Percentiles rank a stretch among this genome's conserved stretches.
Evolutionary conservation across 345 rosid species (phyloP).

Genomic region (Dipteronia sinensis): DNA sequence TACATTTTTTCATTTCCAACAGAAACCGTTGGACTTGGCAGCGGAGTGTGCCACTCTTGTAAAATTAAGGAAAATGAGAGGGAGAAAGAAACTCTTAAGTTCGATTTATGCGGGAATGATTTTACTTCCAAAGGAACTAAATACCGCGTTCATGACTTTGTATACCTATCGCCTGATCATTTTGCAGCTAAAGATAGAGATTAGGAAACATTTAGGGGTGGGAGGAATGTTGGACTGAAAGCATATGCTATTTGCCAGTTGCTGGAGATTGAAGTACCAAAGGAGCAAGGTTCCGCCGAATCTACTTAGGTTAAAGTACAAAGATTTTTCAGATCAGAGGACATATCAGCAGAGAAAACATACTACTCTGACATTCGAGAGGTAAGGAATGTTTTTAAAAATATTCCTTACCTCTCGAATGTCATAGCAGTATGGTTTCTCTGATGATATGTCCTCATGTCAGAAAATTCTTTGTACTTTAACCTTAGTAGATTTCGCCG

Average conservation of each 20-base stretch:
- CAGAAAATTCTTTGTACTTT: conserved; percentile 57
- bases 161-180: conserved; percentile 43
- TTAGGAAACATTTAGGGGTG: conserved; percentile 45
- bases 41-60: too few relatives aligned
- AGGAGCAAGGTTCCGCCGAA: conserved; percentile 25
- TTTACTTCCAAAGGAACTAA: too few relatives aligned
- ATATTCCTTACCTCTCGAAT: conserved; percentile 52
- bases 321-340: conserved; percentile 68
- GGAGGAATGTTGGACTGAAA: conserved; percentile 59
- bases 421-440: conserved; percentile 64
- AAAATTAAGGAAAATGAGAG: too few relatives aligned
- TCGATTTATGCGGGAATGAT: conserved; percentile 13
- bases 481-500: conserved; percentile 40
- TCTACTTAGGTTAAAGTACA: conserved; percentile 48
- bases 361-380: conserved; percentile 62
- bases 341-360: conserved; percentile 66
- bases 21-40: too few relatives aligned
- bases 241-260: conserved; percentile 66
- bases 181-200: conserved; percentile 19
- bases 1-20: too few relatives aligned
- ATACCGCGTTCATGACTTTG: too few relatives aligned
- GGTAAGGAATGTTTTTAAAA: conserved; percentile 28
- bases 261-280: conserved; percentile 42
- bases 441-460: conserved; percentile 65
- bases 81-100: neutral